Evolutionary conservation across 164 flowering plant species (phyloP), one percentile per base, ranked within the genome.

Genomic region (Vitis vinifera): DNA sequence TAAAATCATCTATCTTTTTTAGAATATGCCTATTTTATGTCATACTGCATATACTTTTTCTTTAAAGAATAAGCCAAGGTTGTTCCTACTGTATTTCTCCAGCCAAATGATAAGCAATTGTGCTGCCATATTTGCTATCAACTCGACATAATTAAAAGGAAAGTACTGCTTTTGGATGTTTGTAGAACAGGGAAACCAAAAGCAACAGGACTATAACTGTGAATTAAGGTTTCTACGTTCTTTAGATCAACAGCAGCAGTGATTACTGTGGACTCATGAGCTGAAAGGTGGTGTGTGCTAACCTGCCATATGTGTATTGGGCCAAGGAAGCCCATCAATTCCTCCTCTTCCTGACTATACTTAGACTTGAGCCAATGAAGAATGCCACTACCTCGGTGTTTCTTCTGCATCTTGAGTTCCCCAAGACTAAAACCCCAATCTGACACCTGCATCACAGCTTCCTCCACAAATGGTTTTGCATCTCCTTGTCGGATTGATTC

Each of bases 261-360:
- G 44, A 37, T 37, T 37, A 37, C 44, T 3, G 7, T 4, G 44
- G 7, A 37, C 6, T 37, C 4, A 6, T 37, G 44, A 37, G 7
- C 0, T 6, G 31, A 62, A 23, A 12, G 12, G 12, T 16, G 63
- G 30, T 30, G 30, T 48, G 44, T 14, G 15, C 58, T 31, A 48
- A 82, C 86, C 82, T 83, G 86, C 86, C 86, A 83, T 67, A 83
- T 75, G 60, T 83, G 86, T 63, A 81, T 80, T 59, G 86, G 86
- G 9, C 84, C 84, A 52, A 76, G 68, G 58, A 76, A 83, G 53
- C 86, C 84, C 2, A 76, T 72, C 49, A 66, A 75, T 47, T 78
- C 84, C 49, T 75, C 76, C 53, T 72, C 70, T n/a, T 52, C 70
- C 52, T 68, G 72, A 48, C 55, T 62, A 65, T 76, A 66, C 10